A percentile compares a stretch with the other conserved stretches of the same genome.
These are phyloP conservation scores for Cryphonectria parasitica DNA, from an alignment of 2,329 filamentous ascomycete genomes.

Conservation along the genomic window DNA sequence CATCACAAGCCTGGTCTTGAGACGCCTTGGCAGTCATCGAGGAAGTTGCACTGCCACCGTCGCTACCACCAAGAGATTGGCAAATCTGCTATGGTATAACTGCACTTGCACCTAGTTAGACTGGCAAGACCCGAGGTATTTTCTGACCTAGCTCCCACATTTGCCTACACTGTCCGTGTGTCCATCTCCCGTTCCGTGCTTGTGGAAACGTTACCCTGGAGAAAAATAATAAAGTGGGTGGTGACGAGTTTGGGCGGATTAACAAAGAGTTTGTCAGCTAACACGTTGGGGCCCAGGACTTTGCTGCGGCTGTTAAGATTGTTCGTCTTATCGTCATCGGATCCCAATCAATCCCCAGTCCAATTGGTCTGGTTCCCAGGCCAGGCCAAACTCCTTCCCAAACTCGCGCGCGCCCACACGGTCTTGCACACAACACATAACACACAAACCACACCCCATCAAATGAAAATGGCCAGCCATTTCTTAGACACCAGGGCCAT, in stretches of 20 bases:
- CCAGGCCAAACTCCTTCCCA: not conserved
- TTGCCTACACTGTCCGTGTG: not conserved
- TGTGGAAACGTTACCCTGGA: conserved; percentile 2
- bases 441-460: not conserved
- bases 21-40: conserved; percentile 5
- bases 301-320: not conserved
- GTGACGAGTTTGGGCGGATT: conserved; percentile 1
- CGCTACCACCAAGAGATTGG: not conserved
- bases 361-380: too few species aligned
- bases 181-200: not conserved
- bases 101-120: not conserved
- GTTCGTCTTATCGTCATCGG: not conserved
- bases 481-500: not conserved
- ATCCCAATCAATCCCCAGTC: not conserved
- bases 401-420: not conserved
- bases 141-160: not conserved
- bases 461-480: conserved; percentile 3
- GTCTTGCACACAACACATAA: not conserved
- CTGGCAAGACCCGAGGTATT: conserved; percentile 1
- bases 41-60: not conserved
- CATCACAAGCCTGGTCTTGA: not conserved
- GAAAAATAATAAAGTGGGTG: not conserved
- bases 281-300: not conserved
- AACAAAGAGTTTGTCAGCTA: conserved; percentile 1
- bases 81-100: not conserved